Evolutionary conservation across 306 rosid species (phyloP).

Genomic region (Rubus parviflorus): DNA sequence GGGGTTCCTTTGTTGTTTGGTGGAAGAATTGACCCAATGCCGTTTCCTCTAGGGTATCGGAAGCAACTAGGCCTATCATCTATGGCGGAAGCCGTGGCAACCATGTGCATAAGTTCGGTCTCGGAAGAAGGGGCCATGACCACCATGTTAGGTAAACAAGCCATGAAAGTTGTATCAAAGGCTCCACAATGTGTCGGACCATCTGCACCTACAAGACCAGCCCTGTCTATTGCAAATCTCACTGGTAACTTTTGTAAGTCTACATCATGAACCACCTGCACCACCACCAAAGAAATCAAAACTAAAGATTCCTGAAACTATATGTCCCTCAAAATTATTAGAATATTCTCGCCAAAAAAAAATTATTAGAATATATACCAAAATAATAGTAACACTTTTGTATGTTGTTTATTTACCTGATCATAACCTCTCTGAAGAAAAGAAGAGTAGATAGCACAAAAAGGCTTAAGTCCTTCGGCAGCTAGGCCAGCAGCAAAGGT

Average conservation of each 20-base stretch:
- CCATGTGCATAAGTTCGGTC: slow-evolving; percentile 62
- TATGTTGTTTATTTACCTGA: slow-evolving; percentile 40
- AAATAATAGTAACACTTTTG: background rate
- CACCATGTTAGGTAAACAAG: slow-evolving; percentile 72
- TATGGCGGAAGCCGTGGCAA: slow-evolving; percentile 73
- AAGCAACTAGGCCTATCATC: slow-evolving; percentile 69
- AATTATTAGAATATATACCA: background rate
- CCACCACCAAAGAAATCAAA: background rate
- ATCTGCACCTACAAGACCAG: slow-evolving; percentile 69
- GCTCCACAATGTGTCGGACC: slow-evolving; percentile 80
- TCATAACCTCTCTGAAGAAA: slow-evolving; percentile 66
- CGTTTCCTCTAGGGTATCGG: slow-evolving; percentile 65
- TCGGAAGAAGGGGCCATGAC: slow-evolving; percentile 56
- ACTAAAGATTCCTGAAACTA: background rate
- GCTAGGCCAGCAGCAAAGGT: slow-evolving; percentile 71
- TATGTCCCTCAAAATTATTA: background rate
- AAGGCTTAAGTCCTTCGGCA: slow-evolving; percentile 61
- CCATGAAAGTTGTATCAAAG: slow-evolving; percentile 69
- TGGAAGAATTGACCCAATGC: slow-evolving; percentile 55
- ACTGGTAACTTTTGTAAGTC: slow-evolving; percentile 70
- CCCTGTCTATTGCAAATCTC: slow-evolving; percentile 62
- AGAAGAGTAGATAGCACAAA: slow-evolving; percentile 67
- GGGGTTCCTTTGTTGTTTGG: slow-evolving; percentile 49
- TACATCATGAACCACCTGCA: slow-evolving; percentile 65
- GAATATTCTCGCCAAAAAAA: no score